A percentile compares a stretch with the other conserved stretches of the same genome.
phyloP scores from a whole-genome alignment of 352 stramenopile genomes.

The Phytopythium delawarense region DNA sequence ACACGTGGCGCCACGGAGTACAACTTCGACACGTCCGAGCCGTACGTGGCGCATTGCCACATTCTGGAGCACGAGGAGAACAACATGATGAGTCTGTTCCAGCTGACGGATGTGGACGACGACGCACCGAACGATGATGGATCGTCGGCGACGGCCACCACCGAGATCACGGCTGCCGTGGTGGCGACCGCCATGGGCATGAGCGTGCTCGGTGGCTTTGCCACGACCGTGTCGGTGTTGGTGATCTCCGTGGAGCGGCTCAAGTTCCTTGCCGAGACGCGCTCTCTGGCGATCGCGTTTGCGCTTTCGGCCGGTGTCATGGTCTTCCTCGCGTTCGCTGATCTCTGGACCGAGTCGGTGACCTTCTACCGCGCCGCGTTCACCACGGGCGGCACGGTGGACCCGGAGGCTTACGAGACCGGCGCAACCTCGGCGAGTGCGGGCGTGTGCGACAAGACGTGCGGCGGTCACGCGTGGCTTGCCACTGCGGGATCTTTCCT shows the following conservation, averaged over 20 bases:
- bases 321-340: conserved; percentile 71
- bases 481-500: conserved; percentile 50
- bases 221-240: conserved; percentile 60
- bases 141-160: conserved; percentile 16
- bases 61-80: conserved; percentile 80
- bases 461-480: conserved; percentile 57
- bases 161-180: conserved; percentile 41
- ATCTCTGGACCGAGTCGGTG: conserved; percentile 56
- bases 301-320: conserved; percentile 72
- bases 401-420: conserved; percentile 67
- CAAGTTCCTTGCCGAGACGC: conserved; percentile 56
- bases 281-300: conserved; percentile 61
- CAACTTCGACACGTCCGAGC: conserved; percentile 66
- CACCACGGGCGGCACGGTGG: conserved; percentile 40
- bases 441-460: conserved; percentile 57
- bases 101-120: conserved; percentile 36
- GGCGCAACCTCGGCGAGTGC: conserved; percentile 25
- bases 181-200: conserved; percentile 68
- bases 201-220: conserved; percentile 64
- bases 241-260: conserved; percentile 64
- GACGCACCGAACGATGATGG: conserved; percentile 42
- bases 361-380: conserved; percentile 53
- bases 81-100: conserved; percentile 57
- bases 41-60: conserved; percentile 75
- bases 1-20: conserved; percentile 49